These are phyloP conservation scores for Phytophthora crassamura DNA, from an alignment of 352 stramenopile species.

Conservation along the genomic window DNA sequence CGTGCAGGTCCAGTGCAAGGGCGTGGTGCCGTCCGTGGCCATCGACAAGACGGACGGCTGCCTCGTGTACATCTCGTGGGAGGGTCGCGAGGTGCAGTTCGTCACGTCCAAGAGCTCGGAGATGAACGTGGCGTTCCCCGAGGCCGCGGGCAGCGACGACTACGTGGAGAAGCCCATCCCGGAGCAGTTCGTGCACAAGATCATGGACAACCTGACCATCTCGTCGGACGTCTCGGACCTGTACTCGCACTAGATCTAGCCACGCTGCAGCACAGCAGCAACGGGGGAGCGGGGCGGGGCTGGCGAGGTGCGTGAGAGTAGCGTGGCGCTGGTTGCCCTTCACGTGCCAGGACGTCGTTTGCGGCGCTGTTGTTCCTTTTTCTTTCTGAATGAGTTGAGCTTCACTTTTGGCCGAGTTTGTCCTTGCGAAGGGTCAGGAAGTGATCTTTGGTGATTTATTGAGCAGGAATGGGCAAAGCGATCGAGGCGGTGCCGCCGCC, in stretches of 20 bases:
- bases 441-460: neutral
- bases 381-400: slow-evolving; percentile 36
- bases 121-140: slow-evolving; percentile 97
- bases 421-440: slow-evolving; percentile 31
- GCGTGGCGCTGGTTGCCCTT: neutral
- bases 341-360: neutral
- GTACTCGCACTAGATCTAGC: slow-evolving; percentile 82
- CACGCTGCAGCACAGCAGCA: neutral
- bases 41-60: slow-evolving; percentile 99
- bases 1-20: slow-evolving; percentile 95
- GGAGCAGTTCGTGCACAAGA: slow-evolving; percentile 97
- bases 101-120: slow-evolving; percentile 97
- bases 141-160: slow-evolving; percentile 82
- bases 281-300: neutral
- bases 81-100: slow-evolving; percentile 90
- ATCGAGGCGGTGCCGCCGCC: slow-evolving; percentile 12
- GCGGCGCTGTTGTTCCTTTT: neutral
- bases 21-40: slow-evolving; percentile 93
- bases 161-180: slow-evolving; percentile 96
- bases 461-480: slow-evolving; percentile 27
- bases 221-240: slow-evolving; percentile 95
- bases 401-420: slow-evolving; percentile 23
- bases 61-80: slow-evolving; percentile 95
- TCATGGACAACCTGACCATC: slow-evolving; percentile 85
- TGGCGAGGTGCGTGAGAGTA: neutral